Percentiles rank a stretch among this genome's conserved stretches.
These are phyloP conservation scores for Lasiodiplodia sp. DNA, from an alignment of 2,329 filamentous ascomycete species.

Conservation along the genomic window DNA sequence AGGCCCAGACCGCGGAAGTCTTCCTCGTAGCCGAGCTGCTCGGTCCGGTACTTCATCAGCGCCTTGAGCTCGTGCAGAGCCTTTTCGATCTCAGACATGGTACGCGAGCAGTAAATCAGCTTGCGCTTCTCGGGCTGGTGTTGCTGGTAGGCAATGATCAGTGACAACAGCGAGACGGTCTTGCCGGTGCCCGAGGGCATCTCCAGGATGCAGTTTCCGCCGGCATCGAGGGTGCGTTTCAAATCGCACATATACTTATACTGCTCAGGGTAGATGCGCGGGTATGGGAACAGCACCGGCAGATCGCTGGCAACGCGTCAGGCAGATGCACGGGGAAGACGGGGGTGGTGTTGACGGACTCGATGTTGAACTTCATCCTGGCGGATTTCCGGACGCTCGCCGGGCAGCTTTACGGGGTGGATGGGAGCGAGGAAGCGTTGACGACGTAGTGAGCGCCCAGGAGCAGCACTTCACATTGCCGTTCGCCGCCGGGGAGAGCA, in stretches of 20 bases:
- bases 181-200: slow-evolving; percentile 99
- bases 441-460: slow-evolving; percentile 28
- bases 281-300: slow-evolving; percentile 76
- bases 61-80: slow-evolving; percentile 89
- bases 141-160: slow-evolving; percentile 97
- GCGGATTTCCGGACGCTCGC: neutral
- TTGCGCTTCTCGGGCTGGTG: slow-evolving; percentile 92
- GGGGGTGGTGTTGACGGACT: slow-evolving; percentile 56
- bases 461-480: slow-evolving; percentile 27
- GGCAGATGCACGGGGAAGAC: slow-evolving; percentile 8
- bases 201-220: slow-evolving; percentile 94
- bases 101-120: slow-evolving; percentile 98
- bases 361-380: slow-evolving; percentile 81
- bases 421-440: neutral
- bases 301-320: slow-evolving; percentile 60
- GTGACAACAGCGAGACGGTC: slow-evolving; percentile 90
- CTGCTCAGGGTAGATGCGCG: slow-evolving; percentile 71
- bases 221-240: slow-evolving; percentile 88
- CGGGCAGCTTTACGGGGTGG: neutral
- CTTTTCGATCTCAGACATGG: slow-evolving; percentile 99
- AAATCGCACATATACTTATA: slow-evolving; percentile 81
- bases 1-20: slow-evolving; percentile 92
- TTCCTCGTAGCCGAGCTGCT: slow-evolving; percentile 88
- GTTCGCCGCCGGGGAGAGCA: slow-evolving; percentile 3
- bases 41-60: slow-evolving; percentile 91